Evolutionary conservation across 176 grass and related monocot species (phyloP).

Genomic region (Oryza australiensis): DNA sequence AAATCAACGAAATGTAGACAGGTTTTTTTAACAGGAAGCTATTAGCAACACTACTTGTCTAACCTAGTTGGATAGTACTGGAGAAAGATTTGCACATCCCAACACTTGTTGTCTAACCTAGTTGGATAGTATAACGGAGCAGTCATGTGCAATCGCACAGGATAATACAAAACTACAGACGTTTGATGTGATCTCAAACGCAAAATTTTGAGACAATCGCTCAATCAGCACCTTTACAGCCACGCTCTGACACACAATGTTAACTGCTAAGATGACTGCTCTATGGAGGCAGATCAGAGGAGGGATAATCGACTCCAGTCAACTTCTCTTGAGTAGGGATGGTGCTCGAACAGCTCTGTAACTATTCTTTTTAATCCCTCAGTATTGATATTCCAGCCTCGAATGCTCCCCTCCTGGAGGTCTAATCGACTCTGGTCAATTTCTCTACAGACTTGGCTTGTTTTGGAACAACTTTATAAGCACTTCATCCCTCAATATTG

Average conservation of each 20-base stretch:
- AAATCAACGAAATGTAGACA: constrained; percentile 15
- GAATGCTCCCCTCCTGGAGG: constrained; percentile 50
- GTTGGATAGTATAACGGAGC: constrained; percentile 30
- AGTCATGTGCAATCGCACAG: constrained; percentile 12
- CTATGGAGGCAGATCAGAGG: constrained; percentile 9
- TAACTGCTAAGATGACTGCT: constrained; percentile 36
- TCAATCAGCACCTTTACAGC: constrained; percentile 49
- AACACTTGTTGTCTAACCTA: constrained; percentile 29
- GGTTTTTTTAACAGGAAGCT: constrained; percentile 26
- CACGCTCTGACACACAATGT: constrained; percentile 12
- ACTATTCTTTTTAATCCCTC: constrained; percentile 62
- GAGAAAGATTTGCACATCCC: too few species aligned
- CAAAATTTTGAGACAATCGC: constrained; percentile 22
- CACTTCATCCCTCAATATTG: constrained; percentile 68
- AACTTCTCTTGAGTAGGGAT: constrained; percentile 31
- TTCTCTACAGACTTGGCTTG: constrained; percentile 37
- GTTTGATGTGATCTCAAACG: constrained; percentile 4
- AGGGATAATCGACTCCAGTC: constrained; percentile 20
- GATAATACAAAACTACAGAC: constrained; percentile 12
- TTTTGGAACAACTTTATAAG: constrained; percentile 57
- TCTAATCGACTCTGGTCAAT: constrained; percentile 19
- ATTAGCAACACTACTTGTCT: constrained; percentile 30
- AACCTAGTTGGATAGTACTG: constrained; percentile 11
- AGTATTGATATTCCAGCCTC: constrained; percentile 57
- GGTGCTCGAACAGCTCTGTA: constrained; percentile 46